Conservation (phyloP, 345 rosid genomes). For the Citrus medica region DNA sequence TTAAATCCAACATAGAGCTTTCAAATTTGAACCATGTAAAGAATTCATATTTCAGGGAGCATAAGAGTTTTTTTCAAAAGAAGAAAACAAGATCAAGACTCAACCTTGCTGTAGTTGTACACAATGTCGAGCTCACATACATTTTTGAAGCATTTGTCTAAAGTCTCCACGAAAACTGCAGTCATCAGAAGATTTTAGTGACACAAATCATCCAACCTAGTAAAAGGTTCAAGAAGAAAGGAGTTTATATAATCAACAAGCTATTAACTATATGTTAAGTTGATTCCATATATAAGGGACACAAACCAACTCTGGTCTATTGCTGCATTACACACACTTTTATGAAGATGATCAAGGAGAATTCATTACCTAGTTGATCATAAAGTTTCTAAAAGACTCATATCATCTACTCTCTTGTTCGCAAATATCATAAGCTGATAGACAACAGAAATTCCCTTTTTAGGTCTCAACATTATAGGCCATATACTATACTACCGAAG, state of each 20-base stretch:
- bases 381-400: neutral
- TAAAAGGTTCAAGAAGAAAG: neutral
- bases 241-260: neutral
- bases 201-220: conserved; percentile 18
- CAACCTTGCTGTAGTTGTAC: conserved; percentile 88
- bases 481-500: neutral
- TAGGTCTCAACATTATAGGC: neutral
- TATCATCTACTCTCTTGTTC: neutral
- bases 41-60: neutral
- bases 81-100: neutral
- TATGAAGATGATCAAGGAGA: neutral
- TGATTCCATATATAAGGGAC: neutral
- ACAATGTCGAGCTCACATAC: conserved; percentile 91
- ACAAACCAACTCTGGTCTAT: neutral
- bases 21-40: neutral
- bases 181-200: conserved; percentile 13
- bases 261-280: neutral
- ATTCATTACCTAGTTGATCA: neutral
- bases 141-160: conserved; percentile 97
- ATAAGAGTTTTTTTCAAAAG: neutral
- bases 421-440: neutral
- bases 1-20: neutral
- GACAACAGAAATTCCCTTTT: neutral
- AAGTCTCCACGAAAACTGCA: conserved; percentile 91
- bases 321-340: neutral